phyloP scores from a whole-genome alignment of 805 yeast genomes.

The Cyberlindnera lachancei region DNA sequence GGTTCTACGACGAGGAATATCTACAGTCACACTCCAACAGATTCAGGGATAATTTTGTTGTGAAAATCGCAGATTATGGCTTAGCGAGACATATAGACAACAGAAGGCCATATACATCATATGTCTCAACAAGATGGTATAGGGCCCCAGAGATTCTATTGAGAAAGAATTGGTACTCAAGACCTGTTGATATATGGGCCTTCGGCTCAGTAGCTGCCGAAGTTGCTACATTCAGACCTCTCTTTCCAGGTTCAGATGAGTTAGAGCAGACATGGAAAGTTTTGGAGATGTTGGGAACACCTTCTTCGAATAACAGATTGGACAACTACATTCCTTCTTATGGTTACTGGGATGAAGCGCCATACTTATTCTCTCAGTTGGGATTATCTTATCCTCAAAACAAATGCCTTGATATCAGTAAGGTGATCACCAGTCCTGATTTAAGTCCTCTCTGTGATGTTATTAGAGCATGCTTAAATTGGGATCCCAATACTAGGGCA shows the following conservation, averaged over 20 bases:
- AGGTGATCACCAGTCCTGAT: slow-evolving; percentile 39
- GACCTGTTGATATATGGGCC: slow-evolving; percentile 80
- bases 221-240: slow-evolving; percentile 62
- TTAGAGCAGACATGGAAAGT: slow-evolving; percentile 72
- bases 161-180: slow-evolving; percentile 53
- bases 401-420: slow-evolving; percentile 41
- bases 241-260: slow-evolving; percentile 79
- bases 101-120: slow-evolving; percentile 56
- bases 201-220: slow-evolving; percentile 77
- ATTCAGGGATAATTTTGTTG: slow-evolving; percentile 39
- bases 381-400: slow-evolving; percentile 51
- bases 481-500: slow-evolving; percentile 73
- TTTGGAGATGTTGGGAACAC: slow-evolving; percentile 66
- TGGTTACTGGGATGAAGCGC: slow-evolving; percentile 69
- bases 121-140: slow-evolving; percentile 83
- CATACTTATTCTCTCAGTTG: slow-evolving; percentile 38
- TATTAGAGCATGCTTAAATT: slow-evolving; percentile 48
- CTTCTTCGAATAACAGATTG: slow-evolving; percentile 30
- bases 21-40: slow-evolving; percentile 14
- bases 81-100: slow-evolving; percentile 56
- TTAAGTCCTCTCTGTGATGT: slow-evolving; percentile 30
- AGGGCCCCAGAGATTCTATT: slow-evolving; percentile 75
- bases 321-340: slow-evolving; percentile 43
- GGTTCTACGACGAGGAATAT: slow-evolving; percentile 38
- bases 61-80: slow-evolving; percentile 78